A percentile compares a stretch with the other conserved stretches of the same genome.
Conservation (phyloP, 2,329 filamentous ascomycete species). For the Orbilia ellipsospora region DNA sequence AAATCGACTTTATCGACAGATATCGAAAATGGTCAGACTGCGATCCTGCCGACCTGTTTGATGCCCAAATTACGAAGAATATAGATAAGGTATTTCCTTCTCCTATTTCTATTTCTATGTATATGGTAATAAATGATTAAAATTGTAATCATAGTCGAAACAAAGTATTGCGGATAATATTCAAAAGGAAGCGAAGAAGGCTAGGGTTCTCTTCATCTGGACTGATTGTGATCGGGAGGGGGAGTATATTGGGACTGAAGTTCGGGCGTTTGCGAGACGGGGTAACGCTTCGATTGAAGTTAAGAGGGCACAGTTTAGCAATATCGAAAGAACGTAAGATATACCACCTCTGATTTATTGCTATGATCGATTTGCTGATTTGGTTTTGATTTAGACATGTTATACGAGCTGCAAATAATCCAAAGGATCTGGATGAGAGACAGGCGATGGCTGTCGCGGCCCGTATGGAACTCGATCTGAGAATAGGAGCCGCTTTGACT, state of each 20-base stretch:
- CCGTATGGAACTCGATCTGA: slow-evolving; percentile 89
- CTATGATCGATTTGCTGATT: not conserved
- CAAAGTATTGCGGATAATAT: slow-evolving; percentile 86
- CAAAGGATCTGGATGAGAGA: slow-evolving; percentile 81
- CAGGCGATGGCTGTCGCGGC: slow-evolving; percentile 89
- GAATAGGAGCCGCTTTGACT: slow-evolving; percentile 93
- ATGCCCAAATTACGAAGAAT: slow-evolving; percentile 76
- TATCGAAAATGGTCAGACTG: slow-evolving; percentile 85
- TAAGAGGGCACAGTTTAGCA: slow-evolving; percentile 91
- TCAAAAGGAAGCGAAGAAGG: slow-evolving; percentile 76
- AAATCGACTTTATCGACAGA: slow-evolving; percentile 77
- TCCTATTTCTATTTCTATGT: not conserved
- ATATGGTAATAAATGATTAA: not conserved
- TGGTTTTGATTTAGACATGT: slow-evolving; percentile 72
- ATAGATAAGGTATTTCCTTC: slow-evolving; percentile 71
- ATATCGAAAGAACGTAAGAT: slow-evolving; percentile 84
- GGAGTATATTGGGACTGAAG: slow-evolving; percentile 93
- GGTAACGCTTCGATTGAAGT: slow-evolving; percentile 80
- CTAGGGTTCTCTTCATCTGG: slow-evolving; percentile 90
- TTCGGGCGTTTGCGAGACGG: slow-evolving; percentile 80
- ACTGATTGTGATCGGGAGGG: slow-evolving; percentile 98
- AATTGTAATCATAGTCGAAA: slow-evolving; percentile 44
- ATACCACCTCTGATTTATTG: slow-evolving; percentile 15
- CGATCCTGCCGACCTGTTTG: slow-evolving; percentile 81
- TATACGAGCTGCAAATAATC: slow-evolving; percentile 79